Evolutionary conservation across 1,284 basidiomycete species (phyloP).

Genomic region (Mycena citricolor): DNA sequence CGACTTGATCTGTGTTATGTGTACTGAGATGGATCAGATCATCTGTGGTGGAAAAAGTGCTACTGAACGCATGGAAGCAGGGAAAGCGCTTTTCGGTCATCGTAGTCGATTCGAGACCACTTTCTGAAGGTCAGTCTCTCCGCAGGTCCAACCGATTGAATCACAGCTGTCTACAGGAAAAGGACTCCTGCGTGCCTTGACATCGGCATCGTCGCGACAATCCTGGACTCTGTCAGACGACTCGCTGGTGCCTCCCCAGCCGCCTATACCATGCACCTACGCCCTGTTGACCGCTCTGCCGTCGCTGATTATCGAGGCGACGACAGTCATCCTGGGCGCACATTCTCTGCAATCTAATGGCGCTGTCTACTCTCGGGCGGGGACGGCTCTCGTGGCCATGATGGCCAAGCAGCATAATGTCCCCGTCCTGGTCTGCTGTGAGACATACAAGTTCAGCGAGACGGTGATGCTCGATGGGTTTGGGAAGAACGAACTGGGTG

Average conservation of each 20-base stretch:
- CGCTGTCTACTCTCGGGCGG: conserved; percentile 90
- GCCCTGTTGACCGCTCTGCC: conserved; percentile 87
- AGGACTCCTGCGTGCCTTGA: conserved; percentile 71
- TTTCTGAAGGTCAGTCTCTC: conserved; percentile 75
- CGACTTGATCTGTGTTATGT: conserved; percentile 2
- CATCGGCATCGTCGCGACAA: conserved; percentile 48
- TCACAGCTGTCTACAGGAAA: conserved; percentile 57
- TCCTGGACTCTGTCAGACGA: conserved; percentile 22
- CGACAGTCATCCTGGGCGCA: conserved; percentile 88
- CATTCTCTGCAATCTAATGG: conserved; percentile 95
- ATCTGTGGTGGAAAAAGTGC: conserved; percentile 89
- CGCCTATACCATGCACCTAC: conserved; percentile 86
- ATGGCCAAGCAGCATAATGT: conserved; percentile 88
- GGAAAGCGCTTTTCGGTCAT: conserved; percentile 86
- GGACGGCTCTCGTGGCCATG: conserved; percentile 96
- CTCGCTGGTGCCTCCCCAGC: conserved; percentile 20
- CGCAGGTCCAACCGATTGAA: not conserved
- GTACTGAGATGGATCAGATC: conserved; percentile 52
- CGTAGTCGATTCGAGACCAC: conserved; percentile 91
- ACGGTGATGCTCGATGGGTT: conserved; percentile 92
- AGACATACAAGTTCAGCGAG: conserved; percentile 98
- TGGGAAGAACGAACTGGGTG: conserved; percentile 93
- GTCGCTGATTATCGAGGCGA: conserved; percentile 77
- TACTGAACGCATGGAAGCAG: conserved; percentile 76
- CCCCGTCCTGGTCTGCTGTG: conserved; percentile 95